phyloP scores from a whole-genome alignment of 139 green algal genomes.

The Coccomyxa sp. region DNA sequence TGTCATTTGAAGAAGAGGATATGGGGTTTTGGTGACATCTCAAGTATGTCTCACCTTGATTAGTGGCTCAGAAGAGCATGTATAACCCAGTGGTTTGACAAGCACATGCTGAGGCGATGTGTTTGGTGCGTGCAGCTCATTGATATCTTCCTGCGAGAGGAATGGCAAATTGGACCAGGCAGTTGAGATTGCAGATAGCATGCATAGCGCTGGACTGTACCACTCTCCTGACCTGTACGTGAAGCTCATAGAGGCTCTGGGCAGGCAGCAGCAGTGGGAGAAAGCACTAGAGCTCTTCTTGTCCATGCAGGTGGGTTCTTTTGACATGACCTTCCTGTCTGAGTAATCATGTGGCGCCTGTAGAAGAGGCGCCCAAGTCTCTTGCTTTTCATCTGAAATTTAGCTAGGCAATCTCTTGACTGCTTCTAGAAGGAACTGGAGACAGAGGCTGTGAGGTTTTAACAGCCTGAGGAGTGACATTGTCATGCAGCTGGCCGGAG shows the following conservation, averaged over 20 bases:
- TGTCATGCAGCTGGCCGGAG: constrained; percentile 35
- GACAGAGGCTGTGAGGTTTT: too few relatives aligned
- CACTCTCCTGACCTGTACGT: constrained; percentile 31
- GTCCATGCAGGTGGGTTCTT: constrained; percentile 38
- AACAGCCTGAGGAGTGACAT: too few relatives aligned
- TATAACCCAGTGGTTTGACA: too few relatives aligned
- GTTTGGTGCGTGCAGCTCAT: constrained; percentile 7
- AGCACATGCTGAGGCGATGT: too few relatives aligned
- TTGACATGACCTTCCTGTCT: too few relatives aligned
- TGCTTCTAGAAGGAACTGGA: too few relatives aligned
- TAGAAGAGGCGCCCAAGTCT: too few relatives aligned
- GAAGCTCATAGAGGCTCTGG: constrained; percentile 23
- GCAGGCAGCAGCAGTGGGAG: constrained; percentile 16
- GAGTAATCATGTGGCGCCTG: too few relatives aligned
- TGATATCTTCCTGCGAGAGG: constrained; percentile 41
- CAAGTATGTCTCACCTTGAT: not conserved
- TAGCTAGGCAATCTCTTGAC: too few relatives aligned
- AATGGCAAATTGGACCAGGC: constrained; percentile 18
- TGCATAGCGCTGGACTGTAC: constrained; percentile 21
- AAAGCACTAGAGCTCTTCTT: constrained; percentile 47
- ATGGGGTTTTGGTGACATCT: not conserved
- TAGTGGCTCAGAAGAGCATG: not conserved
- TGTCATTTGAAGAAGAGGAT: too few relatives aligned
- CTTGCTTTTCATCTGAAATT: too few relatives aligned
- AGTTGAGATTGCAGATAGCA: constrained; percentile 30